phyloP scores from a whole-genome alignment of 129 eudicot genomes.

The Chrysanthemum seticuspe region DNA sequence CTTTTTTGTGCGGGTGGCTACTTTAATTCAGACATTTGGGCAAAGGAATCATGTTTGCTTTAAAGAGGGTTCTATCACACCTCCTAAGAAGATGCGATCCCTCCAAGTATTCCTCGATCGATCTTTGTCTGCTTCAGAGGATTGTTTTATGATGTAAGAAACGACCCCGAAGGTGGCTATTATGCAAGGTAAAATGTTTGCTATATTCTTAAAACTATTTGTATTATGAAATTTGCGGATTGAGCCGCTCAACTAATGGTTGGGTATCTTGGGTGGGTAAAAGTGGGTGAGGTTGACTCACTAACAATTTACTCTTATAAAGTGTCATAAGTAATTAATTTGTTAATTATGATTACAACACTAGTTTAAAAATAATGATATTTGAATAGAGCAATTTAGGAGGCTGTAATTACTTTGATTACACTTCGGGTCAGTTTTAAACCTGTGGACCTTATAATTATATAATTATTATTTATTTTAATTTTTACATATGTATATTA shows the following conservation, averaged over 20 bases:
- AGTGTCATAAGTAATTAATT: background rate
- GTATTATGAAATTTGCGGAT: no score
- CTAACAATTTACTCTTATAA: no score
- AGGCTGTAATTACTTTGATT: background rate
- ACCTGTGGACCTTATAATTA: background rate
- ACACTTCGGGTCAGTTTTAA: no score
- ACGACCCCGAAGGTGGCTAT: constrained; percentile 83
- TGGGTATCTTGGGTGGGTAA: no score
- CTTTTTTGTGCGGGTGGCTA: no score
- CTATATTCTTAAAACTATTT: no score
- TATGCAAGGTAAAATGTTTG: no score
- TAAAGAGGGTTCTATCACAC: constrained; percentile 75
- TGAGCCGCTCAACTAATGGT: no score
- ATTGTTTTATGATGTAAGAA: constrained; percentile 79
- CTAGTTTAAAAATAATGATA: background rate
- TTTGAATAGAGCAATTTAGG: background rate
- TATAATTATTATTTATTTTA: background rate
- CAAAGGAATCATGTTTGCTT: constrained; percentile 35
- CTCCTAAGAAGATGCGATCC: constrained; percentile 76
- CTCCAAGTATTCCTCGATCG: constrained; percentile 77
- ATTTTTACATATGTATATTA: background rate
- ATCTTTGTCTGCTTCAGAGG: constrained; percentile 87
- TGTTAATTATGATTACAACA: background rate
- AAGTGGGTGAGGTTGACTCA: background rate
- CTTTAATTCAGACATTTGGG: no score